These are phyloP conservation scores for Cyberlindnera euphorbiiphila DNA, from an alignment of 805 yeast genomes.

Conservation along the genomic window DNA sequence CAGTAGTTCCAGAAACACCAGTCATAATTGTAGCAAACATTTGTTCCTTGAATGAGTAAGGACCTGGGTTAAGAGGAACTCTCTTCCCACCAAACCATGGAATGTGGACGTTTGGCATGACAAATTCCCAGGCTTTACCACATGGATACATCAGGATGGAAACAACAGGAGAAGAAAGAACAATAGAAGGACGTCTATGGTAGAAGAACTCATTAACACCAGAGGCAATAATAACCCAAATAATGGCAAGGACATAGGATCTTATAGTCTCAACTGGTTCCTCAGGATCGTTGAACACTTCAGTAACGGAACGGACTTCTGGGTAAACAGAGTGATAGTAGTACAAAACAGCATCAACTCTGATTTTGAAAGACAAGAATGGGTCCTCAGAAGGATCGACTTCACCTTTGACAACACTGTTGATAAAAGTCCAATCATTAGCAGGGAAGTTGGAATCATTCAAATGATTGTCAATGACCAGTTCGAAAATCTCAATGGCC, in stretches of 20 bases:
- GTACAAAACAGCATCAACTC: slow-evolving; percentile 31
- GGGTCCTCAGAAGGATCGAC: slow-evolving; percentile 1
- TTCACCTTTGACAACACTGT: slow-evolving; percentile 2
- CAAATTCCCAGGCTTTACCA: slow-evolving; percentile 36
- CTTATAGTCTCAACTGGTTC: slow-evolving; percentile 49
- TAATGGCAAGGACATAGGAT: slow-evolving; percentile 33
- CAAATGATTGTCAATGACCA: slow-evolving; percentile 39
- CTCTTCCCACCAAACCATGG: slow-evolving; percentile 42
- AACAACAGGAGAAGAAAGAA: slow-evolving; percentile 39
- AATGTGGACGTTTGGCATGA: slow-evolving; percentile 47
- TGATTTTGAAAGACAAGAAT: slow-evolving; percentile 6
- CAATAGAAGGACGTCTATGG: slow-evolving; percentile 50
- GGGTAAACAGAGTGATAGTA: slow-evolving; percentile 52
- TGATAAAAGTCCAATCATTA: slow-evolving; percentile 16
- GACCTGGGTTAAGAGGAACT: slow-evolving; percentile 52
- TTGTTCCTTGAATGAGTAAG: slow-evolving; percentile 62
- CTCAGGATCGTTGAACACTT: slow-evolving; percentile 44
- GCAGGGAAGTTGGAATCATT: slow-evolving; percentile 46
- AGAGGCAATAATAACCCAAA: slow-evolving; percentile 50
- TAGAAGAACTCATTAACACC: slow-evolving; percentile 53
- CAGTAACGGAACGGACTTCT: slow-evolving; percentile 60
- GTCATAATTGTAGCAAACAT: slow-evolving; percentile 55
- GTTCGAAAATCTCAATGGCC: slow-evolving; percentile 26
- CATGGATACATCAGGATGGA: slow-evolving; percentile 43
- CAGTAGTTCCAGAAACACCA: slow-evolving; percentile 32